Percentiles rank a stretch among this genome's conserved stretches.
Evolutionary conservation across 257 asterid species (phyloP).

Genomic region (Apocynum venetum): DNA sequence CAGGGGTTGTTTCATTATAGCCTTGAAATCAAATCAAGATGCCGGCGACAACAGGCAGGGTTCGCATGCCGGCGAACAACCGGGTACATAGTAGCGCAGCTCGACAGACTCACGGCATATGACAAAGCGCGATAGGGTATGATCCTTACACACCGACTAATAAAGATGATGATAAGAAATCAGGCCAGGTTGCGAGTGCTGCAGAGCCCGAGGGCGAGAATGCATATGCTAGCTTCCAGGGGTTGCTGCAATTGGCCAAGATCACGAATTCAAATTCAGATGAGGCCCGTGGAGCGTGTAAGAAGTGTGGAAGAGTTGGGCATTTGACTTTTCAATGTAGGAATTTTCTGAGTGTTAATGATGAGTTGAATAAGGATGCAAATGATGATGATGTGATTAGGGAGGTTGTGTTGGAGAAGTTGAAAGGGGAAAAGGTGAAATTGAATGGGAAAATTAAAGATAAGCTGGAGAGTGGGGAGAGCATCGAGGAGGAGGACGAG

Average conservation of each 20-base stretch:
- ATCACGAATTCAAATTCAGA: slow-evolving; percentile 80
- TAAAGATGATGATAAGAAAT: slow-evolving; percentile 52
- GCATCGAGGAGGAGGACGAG: slow-evolving; percentile 57
- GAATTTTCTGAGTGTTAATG: slow-evolving; percentile 83
- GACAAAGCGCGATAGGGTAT: slow-evolving; percentile 98
- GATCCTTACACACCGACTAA: slow-evolving; percentile 87
- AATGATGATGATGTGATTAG: slow-evolving; percentile 54
- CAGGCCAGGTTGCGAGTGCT: slow-evolving; percentile 15
- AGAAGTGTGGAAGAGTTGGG: slow-evolving; percentile 90
- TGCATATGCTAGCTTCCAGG: slow-evolving; percentile 85
- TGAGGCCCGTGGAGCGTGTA: slow-evolving; percentile 85
- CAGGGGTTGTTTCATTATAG: neutral
- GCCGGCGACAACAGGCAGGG: slow-evolving; percentile 99
- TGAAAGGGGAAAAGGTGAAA: no score
- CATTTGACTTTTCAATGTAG: slow-evolving; percentile 89
- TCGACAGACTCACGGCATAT: slow-evolving; percentile 93
- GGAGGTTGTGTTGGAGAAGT: slow-evolving; percentile 49
- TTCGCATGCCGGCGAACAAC: slow-evolving; percentile 99
- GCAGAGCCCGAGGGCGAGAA: slow-evolving; percentile 72
- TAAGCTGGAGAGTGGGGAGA: slow-evolving; percentile 41
- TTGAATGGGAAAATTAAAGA: slow-evolving; percentile 15
- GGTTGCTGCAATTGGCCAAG: slow-evolving; percentile 85
- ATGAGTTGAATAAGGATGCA: slow-evolving; percentile 37
- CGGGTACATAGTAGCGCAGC: slow-evolving; percentile 99
- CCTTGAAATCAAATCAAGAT: slow-evolving; percentile 27